These are phyloP conservation scores for Metschnikowia noctiluminum DNA, from an alignment of 805 yeast species.

Conservation along the genomic window DNA sequence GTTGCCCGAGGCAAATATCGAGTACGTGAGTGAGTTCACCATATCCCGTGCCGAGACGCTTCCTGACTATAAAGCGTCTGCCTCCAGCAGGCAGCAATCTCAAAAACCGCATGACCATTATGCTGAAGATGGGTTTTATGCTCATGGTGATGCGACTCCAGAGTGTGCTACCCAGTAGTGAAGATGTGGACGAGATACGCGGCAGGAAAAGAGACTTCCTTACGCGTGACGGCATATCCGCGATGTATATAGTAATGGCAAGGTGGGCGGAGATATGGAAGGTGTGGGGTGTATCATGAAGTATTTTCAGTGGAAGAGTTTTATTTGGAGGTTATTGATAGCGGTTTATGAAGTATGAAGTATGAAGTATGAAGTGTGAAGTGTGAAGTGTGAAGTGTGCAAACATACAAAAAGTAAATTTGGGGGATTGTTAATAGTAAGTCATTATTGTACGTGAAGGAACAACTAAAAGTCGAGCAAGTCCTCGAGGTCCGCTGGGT, in stretches of 20 bases:
- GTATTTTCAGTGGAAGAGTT: too few species aligned
- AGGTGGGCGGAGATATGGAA: not conserved
- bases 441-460: too few species aligned
- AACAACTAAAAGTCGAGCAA: conserved; percentile 30
- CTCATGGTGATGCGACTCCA: conserved; percentile 22
- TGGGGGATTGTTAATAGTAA: too few species aligned
- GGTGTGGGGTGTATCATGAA: not conserved
- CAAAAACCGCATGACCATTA: not conserved
- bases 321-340: too few species aligned
- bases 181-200: not conserved
- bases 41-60: conserved; percentile 24
- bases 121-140: conserved; percentile 12
- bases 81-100: not conserved
- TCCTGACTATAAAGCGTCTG: conserved; percentile 27
- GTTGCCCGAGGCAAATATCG: conserved; percentile 37
- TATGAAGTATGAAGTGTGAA: too few species aligned
- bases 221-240: not conserved
- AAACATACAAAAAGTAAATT: too few species aligned
- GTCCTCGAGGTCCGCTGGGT: conserved; percentile 31
- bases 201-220: not conserved
- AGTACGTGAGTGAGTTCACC: conserved; percentile 33
- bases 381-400: too few species aligned
- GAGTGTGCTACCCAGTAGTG: conserved; percentile 35
- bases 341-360: too few species aligned
- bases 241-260: conserved; percentile 1